Percentiles rank a stretch among this genome's conserved stretches.
Conservation (phyloP, 768 basidiomycete genomes). For the Trametes meyenii region DNA sequence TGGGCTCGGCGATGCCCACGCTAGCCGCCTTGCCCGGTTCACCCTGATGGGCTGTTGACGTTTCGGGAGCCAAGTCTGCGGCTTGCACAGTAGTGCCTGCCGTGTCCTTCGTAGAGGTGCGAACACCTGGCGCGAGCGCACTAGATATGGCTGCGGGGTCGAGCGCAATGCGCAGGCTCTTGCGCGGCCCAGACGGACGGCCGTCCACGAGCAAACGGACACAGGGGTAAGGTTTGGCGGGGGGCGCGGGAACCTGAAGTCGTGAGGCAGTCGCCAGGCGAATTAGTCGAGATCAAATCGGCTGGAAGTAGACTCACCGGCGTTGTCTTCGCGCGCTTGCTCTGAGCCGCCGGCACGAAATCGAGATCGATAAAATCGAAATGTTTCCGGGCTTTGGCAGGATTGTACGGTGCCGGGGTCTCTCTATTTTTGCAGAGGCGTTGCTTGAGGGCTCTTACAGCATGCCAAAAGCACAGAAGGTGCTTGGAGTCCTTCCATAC, state of each 20-base stretch:
- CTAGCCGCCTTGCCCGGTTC: no score
- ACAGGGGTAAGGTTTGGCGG: neutral
- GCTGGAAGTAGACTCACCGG: neutral
- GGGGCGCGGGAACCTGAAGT: neutral
- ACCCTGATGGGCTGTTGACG: no score
- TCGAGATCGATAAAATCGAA: neutral
- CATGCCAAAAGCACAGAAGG: constrained; percentile 22
- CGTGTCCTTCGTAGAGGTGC: no score
- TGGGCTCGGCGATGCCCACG: no score
- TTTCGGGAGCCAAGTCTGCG: no score
- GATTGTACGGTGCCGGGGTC: neutral
- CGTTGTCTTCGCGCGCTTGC: neutral
- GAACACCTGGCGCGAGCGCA: no score
- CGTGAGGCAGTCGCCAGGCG: neutral
- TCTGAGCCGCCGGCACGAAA: neutral
- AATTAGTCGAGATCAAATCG: neutral
- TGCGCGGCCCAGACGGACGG: neutral
- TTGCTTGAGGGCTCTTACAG: neutral
- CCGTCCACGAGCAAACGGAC: neutral
- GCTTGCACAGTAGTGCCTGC: no score
- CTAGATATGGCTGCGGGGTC: neutral
- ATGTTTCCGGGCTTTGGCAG: neutral
- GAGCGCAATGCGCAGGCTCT: neutral
- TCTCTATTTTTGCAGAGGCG: neutral
- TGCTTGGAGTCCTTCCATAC: constrained; percentile 39